A percentile compares a stretch with the other conserved stretches of the same genome.
Evolutionary conservation across 2,329 filamentous ascomycete genomes (phyloP).

Genomic region (Mariannaea elegans): DNA sequence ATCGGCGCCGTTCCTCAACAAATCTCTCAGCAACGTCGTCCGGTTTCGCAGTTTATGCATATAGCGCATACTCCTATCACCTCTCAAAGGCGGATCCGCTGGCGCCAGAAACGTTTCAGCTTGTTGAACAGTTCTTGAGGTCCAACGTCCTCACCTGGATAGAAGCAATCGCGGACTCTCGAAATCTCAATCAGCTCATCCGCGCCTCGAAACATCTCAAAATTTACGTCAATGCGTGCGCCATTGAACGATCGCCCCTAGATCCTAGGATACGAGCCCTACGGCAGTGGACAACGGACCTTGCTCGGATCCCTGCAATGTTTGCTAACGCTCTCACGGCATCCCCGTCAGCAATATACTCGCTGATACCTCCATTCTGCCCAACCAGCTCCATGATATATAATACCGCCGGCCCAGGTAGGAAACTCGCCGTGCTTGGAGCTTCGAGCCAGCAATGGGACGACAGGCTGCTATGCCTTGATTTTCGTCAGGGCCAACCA

Average conservation of each 20-base stretch:
- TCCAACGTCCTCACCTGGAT: conserved; percentile 50
- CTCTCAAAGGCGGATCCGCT: conserved; percentile 39
- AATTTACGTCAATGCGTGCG: conserved; percentile 30
- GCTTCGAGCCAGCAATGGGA: conserved; percentile 40
- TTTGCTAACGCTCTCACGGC: conserved; percentile 40
- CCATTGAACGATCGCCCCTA: conserved; percentile 26
- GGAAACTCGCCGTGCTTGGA: conserved; percentile 37
- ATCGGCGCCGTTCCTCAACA: conserved; percentile 23
- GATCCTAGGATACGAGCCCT: conserved; percentile 29
- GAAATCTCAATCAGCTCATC: conserved; percentile 26
- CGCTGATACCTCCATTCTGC: conserved; percentile 44
- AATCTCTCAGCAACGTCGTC: conserved; percentile 17
- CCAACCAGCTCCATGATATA: conserved; percentile 40
- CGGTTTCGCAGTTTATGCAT: conserved; percentile 43
- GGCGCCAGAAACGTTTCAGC: conserved; percentile 32
- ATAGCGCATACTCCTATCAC: conserved; percentile 46
- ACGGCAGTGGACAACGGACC: conserved; percentile 42
- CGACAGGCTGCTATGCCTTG: conserved; percentile 42
- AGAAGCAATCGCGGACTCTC: conserved; percentile 37
- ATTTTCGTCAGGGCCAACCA: conserved; percentile 37
- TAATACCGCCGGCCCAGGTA: conserved; percentile 17
- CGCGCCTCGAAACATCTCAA: conserved; percentile 29
- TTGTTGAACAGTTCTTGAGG: conserved; percentile 42
- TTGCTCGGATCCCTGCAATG: conserved; percentile 42
- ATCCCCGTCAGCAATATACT: conserved; percentile 44